phyloP scores from a whole-genome alignment of 2,329 filamentous ascomycete genomes.

The Venturia effusa region DNA sequence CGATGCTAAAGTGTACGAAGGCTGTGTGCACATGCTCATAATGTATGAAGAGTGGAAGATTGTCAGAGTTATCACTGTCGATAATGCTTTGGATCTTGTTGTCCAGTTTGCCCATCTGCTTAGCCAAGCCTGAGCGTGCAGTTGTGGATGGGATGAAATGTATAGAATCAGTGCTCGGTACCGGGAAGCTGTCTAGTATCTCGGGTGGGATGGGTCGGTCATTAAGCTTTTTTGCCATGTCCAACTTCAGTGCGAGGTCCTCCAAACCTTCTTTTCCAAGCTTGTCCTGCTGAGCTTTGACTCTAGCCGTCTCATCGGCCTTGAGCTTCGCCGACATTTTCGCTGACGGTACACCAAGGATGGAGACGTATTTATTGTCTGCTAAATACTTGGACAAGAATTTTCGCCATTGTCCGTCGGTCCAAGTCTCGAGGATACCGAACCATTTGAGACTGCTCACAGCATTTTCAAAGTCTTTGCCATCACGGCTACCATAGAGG shows the following conservation, averaged over 20 bases:
- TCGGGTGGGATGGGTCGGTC: conserved; percentile 74
- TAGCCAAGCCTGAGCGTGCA: conserved; percentile 70
- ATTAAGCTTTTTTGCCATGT: conserved; percentile 78
- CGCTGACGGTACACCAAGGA: conserved; percentile 77
- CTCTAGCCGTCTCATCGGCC: conserved; percentile 63
- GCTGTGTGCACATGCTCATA: conserved; percentile 91
- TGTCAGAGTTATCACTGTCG: conserved; percentile 49
- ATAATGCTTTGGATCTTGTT: conserved; percentile 67
- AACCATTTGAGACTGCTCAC: conserved; percentile 38
- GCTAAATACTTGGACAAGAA: conserved; percentile 78
- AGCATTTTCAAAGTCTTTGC: conserved; percentile 36
- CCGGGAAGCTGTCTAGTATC: conserved; percentile 69
- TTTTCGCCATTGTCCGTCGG: conserved; percentile 68
- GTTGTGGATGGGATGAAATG: conserved; percentile 87
- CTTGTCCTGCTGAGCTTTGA: conserved; percentile 66
- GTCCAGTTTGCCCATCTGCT: conserved; percentile 53
- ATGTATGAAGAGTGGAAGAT: conserved; percentile 80
- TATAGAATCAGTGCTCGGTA: conserved; percentile 81
- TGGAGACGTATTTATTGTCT: conserved; percentile 75
- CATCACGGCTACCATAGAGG: conserved; percentile 77
- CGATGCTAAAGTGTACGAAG: conserved; percentile 76
- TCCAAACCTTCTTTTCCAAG: conserved; percentile 76
- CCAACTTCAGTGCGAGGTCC: conserved; percentile 62
- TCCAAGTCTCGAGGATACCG: conserved; percentile 67
- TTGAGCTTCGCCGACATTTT: conserved; percentile 74